Evolutionary conservation across 2,329 filamentous ascomycete genomes (phyloP).

Genomic region (Ophiosphaerella korrae): DNA sequence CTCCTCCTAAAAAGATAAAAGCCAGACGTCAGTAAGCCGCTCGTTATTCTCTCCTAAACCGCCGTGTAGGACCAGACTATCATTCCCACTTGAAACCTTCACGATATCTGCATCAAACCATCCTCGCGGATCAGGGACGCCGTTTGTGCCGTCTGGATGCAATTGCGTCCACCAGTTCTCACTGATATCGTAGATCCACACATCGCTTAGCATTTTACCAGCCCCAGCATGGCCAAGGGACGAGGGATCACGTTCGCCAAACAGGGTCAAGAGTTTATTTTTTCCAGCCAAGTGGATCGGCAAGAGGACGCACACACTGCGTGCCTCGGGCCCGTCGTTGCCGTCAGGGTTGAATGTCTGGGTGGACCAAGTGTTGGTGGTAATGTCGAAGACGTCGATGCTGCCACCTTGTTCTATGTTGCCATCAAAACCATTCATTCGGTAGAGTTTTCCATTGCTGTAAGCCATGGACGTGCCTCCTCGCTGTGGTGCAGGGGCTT

Average conservation of each 20-base stretch:
- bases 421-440: conserved; percentile 82
- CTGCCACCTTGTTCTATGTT: conserved; percentile 70
- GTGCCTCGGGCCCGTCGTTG: conserved; percentile 51
- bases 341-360: conserved; percentile 51
- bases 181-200: conserved; percentile 53
- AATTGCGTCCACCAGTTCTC: conserved; percentile 44
- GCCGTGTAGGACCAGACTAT: conserved; percentile 54
- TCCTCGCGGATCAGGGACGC: conserved; percentile 51
- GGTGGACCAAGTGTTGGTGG: conserved; percentile 49
- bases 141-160: conserved; percentile 24
- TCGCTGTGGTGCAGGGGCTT: conserved; percentile 69
- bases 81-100: conserved; percentile 32
- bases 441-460: conserved; percentile 68
- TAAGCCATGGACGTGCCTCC: conserved; percentile 72
- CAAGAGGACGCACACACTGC: conserved; percentile 58
- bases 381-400: conserved; percentile 65
- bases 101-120: conserved; percentile 61
- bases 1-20: conserved; percentile 42
- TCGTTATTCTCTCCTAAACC: conserved; percentile 60
- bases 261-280: conserved; percentile 55
- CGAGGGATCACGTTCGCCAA: conserved; percentile 61
- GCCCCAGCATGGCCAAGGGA: conserved; percentile 60
- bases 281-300: conserved; percentile 46
- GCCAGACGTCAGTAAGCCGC: conserved; percentile 58
- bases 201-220: conserved; percentile 61